Base-by-base conservation (phyloP, 2,329 filamentous ascomycete genomes). In the Mollisia scopiformis region DNA sequence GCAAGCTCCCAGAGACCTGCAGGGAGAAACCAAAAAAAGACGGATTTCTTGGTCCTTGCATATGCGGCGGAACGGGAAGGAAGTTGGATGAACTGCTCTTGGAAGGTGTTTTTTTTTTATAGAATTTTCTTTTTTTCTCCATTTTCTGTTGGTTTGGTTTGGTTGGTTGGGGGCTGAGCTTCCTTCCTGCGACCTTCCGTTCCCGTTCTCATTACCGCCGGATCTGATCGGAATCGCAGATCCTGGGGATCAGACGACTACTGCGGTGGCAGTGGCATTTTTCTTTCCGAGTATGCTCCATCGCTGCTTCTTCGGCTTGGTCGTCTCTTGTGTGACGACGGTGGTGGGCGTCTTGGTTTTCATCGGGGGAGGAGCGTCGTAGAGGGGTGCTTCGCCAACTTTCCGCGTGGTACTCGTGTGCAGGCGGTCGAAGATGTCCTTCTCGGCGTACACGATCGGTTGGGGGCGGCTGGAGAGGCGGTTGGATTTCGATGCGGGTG, bases 341-440 rank as follows among this genome's bases (percentile, higher is more conserved):
- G 59, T 51, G 10, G 52, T 55, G 13, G 62, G 52, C 8, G 39
- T 28, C 33, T 58, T 57, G 19, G 51, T 27, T 54, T 62, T 66
- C n/a, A 43, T 23, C 7, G 33, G 33, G 43, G 63, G 62, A 37
- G 64, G 64, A 33, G 27, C 59, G 55, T 69, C 68, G 31, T 51
- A 61, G 13, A 70, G 33, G 11, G 72, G 72, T 37, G 72, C 72
- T 59, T 74, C 72, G 49, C 72, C 72, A 4, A 74, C 33, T 54
- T 74, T 73, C 43, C 72, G 64, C 6, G 62, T 69, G 2, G 68
- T 72, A 55, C 67, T 72, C 28, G 64, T 74, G 62, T 74, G 72
- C n/a, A 74, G 55, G 6, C 66, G 64, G 23, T 68, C 60, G 47
- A 74, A 71, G n/a, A 72, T 65, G 58, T 73, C 68, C 47, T 68